phyloP scores from a whole-genome alignment of 768 basidiomycete genomes.

The Lyophyllum semitale region DNA sequence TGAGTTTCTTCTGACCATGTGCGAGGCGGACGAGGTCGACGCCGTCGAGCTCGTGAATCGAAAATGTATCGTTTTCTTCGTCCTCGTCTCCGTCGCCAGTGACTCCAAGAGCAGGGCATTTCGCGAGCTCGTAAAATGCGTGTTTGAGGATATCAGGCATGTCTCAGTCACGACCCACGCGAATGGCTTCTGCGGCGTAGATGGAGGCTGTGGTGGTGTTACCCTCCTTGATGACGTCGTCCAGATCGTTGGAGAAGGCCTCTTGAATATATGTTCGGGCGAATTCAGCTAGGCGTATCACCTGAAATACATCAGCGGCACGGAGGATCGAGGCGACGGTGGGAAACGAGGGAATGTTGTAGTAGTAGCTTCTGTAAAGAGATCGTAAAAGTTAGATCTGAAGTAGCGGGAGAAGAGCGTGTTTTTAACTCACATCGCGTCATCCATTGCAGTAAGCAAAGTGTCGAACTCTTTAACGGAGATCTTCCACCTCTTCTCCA shows the following conservation, averaged over 20 bases:
- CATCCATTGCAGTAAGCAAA: conserved; percentile 19
- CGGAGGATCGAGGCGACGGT: conserved; percentile 32
- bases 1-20: conserved; percentile 14
- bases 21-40: conserved; percentile 11
- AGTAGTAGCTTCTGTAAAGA: conserved; percentile 20
- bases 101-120: too few relatives aligned
- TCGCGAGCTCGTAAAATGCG: too few relatives aligned
- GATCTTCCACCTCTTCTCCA: neutral
- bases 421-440: conserved; percentile 19
- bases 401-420: neutral
- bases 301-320: conserved; percentile 31
- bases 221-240: neutral
- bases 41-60: neutral
- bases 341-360: conserved; percentile 23
- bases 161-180: too few relatives aligned
- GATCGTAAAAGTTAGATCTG: neutral
- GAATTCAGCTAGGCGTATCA: conserved; percentile 24
- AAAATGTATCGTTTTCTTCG: neutral
- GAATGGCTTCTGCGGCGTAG: too few relatives aligned
- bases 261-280: conserved; percentile 26
- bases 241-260: conserved; percentile 29
- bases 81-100: neutral
- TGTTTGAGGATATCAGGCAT: too few relatives aligned
- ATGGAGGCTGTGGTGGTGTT: too few relatives aligned
- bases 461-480: conserved; percentile 15